Percentiles rank a stretch among this genome's conserved stretches.
Conservation (phyloP, 345 rosid species). For the Salix exigua region DNA sequence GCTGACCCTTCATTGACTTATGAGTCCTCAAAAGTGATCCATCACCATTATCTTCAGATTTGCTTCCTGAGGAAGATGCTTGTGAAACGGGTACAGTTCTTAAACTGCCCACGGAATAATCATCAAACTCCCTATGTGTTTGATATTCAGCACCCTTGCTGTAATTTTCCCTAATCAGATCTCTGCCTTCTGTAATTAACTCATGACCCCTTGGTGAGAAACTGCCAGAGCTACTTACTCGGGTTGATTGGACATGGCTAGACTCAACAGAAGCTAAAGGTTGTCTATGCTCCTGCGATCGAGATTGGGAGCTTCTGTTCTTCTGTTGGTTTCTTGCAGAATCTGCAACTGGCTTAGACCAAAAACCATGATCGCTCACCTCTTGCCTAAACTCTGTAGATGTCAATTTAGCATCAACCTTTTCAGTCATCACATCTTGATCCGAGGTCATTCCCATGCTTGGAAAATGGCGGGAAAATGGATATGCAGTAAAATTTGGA, state of each 20-base stretch:
- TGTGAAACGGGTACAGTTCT: constrained; percentile 3
- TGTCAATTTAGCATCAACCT: constrained; percentile 2
- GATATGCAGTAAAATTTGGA: constrained; percentile 6
- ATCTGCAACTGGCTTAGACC: constrained; percentile 4
- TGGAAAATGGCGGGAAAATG: constrained; percentile 5
- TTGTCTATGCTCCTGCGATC: constrained; percentile 1
- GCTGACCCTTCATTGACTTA: constrained; percentile 8
- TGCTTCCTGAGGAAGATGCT: constrained; percentile 7
- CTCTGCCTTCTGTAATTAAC: background rate
- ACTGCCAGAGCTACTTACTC: background rate
- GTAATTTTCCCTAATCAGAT: background rate
- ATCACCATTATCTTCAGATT: constrained; percentile 16
- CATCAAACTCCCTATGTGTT: background rate
- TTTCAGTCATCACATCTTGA: constrained; percentile 6
- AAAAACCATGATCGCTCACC: constrained; percentile 3
- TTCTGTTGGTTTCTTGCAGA: background rate
- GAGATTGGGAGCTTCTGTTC: background rate
- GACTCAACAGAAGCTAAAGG: background rate
- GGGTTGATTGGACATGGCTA: constrained; percentile 7
- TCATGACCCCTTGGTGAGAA: constrained; percentile 2
- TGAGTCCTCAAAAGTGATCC: background rate
- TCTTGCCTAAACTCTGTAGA: constrained; percentile 1
- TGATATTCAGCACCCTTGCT: background rate
- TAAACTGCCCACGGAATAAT: background rate
- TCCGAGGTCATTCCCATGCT: constrained; percentile 10